Percentiles rank a stretch among this genome's conserved stretches.
Conservation (phyloP, 495 filamentous ascomycete species). For the Penicillium mononematosum region DNA sequence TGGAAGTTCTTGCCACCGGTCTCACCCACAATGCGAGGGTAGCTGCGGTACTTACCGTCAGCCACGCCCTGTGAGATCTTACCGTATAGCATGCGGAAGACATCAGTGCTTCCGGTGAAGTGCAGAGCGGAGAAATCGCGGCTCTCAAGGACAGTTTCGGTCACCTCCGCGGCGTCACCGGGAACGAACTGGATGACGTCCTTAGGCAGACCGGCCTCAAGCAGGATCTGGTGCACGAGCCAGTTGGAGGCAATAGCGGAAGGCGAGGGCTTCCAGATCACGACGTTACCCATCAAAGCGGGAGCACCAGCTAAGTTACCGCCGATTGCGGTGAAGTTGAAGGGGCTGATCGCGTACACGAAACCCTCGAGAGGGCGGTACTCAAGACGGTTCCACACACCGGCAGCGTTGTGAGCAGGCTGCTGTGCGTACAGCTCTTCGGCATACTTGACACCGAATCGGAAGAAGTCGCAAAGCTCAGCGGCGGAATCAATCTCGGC, state of each 20-base stretch:
- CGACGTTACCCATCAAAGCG: conserved; percentile 81
- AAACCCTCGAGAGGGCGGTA: conserved; percentile 84
- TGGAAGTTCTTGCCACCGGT: conserved; percentile 92
- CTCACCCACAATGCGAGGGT: conserved; percentile 82
- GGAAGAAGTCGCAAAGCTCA: conserved; percentile 86
- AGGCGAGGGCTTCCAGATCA: conserved; percentile 84
- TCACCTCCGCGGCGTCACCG: conserved; percentile 75
- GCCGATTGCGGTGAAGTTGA: conserved; percentile 88
- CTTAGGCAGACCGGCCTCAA: conserved; percentile 76
- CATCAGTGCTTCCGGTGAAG: conserved; percentile 78
- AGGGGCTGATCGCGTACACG: conserved; percentile 81
- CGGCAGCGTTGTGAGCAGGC: conserved; percentile 70
- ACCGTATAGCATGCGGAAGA: conserved; percentile 79
- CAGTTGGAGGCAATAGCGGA: conserved; percentile 74
- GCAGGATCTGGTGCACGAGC: conserved; percentile 76
- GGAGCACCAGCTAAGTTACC: conserved; percentile 75
- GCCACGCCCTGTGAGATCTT: conserved; percentile 70
- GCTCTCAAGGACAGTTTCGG: conserved; percentile 66
- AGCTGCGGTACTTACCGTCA: conserved; percentile 69
- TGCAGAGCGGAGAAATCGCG: conserved; percentile 73
- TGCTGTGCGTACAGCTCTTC: conserved; percentile 85
- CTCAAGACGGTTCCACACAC: conserved; percentile 81
- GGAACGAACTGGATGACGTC: conserved; percentile 84
- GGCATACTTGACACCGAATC: conserved; percentile 82
- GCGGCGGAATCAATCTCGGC: conserved; percentile 95